A percentile compares a stretch with the other conserved stretches of the same genome.
Conservation (phyloP, 345 rosid genomes). For the Hibiscus mutabilis region DNA sequence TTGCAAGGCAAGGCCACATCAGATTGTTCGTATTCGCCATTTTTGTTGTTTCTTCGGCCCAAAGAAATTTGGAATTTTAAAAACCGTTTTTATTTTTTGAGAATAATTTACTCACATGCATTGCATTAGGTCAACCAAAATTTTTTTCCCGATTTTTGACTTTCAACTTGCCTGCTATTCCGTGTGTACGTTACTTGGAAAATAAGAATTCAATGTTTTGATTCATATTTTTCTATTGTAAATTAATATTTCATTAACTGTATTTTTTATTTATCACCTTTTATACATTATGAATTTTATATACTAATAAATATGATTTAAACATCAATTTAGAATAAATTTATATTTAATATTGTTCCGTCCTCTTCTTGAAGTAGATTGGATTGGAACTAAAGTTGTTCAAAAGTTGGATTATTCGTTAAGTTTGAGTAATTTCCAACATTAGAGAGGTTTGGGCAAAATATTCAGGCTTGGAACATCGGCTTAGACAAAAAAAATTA, state of each 20-base stretch:
- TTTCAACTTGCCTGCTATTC: not conserved
- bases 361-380: too few species aligned
- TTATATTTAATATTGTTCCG: too few species aligned
- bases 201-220: not conserved
- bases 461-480: too few species aligned
- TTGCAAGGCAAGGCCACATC: not conserved
- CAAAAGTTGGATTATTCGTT: too few species aligned
- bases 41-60: slow-evolving; percentile 25
- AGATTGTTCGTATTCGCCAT: not conserved
- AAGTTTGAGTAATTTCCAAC: too few species aligned
- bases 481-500: too few species aligned
- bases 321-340: too few species aligned
- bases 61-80: slow-evolving; percentile 17
- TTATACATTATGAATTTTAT: not conserved
- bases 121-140: not conserved
- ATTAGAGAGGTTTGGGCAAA: too few species aligned
- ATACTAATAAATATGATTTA: not conserved
- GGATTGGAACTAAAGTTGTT: too few species aligned
- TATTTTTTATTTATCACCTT: not conserved
- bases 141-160: not conserved
- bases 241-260: not conserved
- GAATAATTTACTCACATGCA: not conserved
- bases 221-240: not conserved
- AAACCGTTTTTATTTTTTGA: not conserved
- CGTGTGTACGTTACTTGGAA: not conserved